Percentiles rank a stretch among this genome's conserved stretches.
Conservation (phyloP, 129 eudicot species). For the Smallanthus sonchifolius region DNA sequence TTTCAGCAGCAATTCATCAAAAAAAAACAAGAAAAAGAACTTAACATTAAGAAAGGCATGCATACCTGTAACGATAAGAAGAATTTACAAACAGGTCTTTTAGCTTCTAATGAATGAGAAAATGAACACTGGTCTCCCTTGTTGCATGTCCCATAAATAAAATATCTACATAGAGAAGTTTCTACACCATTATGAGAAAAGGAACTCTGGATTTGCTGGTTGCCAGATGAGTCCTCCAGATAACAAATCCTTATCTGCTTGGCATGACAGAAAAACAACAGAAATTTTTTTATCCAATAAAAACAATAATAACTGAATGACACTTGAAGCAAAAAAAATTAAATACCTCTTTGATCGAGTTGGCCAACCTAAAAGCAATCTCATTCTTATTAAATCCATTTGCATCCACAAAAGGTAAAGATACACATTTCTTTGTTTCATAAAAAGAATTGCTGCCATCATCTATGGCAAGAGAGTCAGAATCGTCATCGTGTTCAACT, state of each 20-base stretch:
- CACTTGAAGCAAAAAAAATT: background rate
- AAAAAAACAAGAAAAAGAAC: background rate
- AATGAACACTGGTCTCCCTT: conserved; percentile 64
- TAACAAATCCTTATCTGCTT: conserved; percentile 56
- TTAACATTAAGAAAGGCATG: background rate
- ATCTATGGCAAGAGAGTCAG: conserved; percentile 33
- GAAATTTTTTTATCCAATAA: conserved; percentile 6
- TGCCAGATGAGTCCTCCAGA: conserved; percentile 33
- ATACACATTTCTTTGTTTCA: conserved; percentile 42
- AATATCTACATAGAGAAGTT: conserved; percentile 59
- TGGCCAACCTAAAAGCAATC: conserved; percentile 56
- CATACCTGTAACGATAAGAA: conserved; percentile 74
- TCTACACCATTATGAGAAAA: conserved; percentile 21
- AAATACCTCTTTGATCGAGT: conserved; percentile 66
- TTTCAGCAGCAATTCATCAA: background rate
- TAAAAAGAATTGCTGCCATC: conserved; percentile 32
- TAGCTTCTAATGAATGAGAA: conserved; percentile 68
- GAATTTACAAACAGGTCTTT: conserved; percentile 64
- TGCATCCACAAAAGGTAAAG: conserved; percentile 60
- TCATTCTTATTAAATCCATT: conserved; percentile 39
- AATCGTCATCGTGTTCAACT: conserved; percentile 31
- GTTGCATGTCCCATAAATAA: conserved; percentile 63
- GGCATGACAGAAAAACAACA: conserved; percentile 18
- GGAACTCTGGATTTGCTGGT: conserved; percentile 18
- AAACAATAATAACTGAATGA: conserved; percentile 9